Percentiles rank a stretch among this genome's conserved stretches.
Conservation (phyloP, 805 yeast genomes). For the Metschnikowia orientalis region DNA sequence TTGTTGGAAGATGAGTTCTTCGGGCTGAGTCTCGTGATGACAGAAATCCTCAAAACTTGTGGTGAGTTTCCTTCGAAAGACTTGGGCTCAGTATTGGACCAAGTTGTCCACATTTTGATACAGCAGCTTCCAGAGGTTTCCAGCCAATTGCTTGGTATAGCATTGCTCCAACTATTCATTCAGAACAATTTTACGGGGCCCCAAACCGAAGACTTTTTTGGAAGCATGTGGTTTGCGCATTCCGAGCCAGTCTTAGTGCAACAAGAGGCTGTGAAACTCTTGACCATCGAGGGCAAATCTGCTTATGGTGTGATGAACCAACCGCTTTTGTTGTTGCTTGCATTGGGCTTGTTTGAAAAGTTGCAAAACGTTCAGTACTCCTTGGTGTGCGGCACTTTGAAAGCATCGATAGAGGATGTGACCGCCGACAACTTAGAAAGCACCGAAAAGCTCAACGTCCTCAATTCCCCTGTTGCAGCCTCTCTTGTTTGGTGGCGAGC, state of each 20-base stretch:
- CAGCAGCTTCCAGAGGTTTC: constrained; percentile 8
- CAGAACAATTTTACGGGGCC: constrained; percentile 88
- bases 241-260: constrained; percentile 20
- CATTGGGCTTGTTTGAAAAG: constrained; percentile 31
- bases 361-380: constrained; percentile 45
- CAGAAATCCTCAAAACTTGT: constrained; percentile 14
- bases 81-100: constrained; percentile 19
- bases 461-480: constrained; percentile 37
- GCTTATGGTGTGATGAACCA: constrained; percentile 53
- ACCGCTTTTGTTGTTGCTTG: constrained; percentile 31
- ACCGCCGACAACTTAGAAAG: constrained; percentile 14
- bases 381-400: constrained; percentile 30
- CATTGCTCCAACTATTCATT: constrained; percentile 61
- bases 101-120: constrained; percentile 6
- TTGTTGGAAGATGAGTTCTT: constrained; percentile 22
- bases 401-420: constrained; percentile 25
- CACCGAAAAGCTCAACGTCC: constrained; percentile 6
- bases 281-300: constrained; percentile 61
- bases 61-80: constrained; percentile 19
- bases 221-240: constrained; percentile 26
- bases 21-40: constrained; percentile 17
- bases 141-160: constrained; percentile 47
- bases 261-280: constrained; percentile 33
- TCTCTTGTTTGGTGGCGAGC: constrained; percentile 72
- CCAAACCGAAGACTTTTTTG: constrained; percentile 37